Evolutionary conservation across 257 asterid species (phyloP), one percentile per base, ranked within the genome.

Genomic region (Solanum piurae): DNA sequence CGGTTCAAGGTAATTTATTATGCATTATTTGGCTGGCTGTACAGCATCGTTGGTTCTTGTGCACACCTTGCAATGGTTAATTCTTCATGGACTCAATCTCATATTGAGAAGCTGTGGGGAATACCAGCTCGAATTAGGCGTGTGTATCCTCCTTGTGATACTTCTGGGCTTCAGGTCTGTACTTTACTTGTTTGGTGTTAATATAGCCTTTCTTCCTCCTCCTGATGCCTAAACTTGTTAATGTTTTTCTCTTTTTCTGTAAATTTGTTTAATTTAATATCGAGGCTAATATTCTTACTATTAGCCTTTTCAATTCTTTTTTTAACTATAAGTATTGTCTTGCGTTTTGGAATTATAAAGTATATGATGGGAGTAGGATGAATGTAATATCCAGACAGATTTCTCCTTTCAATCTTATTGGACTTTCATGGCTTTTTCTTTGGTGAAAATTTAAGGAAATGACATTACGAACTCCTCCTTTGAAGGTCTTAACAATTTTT

Each of bases 131-230:
- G 94, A 74, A 94, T 93, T 83, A 94, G 91, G 92, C 92, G 93
- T 77, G 95, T 96, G 58, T 96, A 95, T 90, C 99, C 99, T 93
- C 99, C 99, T 69, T 97, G 99, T 90, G 98, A 97, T 88, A 94
- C 98, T 86, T 95, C 95, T 77, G 92, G 95, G 83, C 98, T 97
- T 87, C 99, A 95, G 98, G 98, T 96, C 72, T 80, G 91, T 82
- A 37, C 73, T 79, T 38, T 25, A 33, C 86, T 38, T 74, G 42
- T 75, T 86, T 83, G 31, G 87, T 85, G 62, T 37, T 66, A 76
- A 33, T 71, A 34, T 33, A 52, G 25, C 34, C 84, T 71, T 73
- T 49, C 44, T 27, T 36, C 82, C 60, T 85, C 27, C 74, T 73
- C 60, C 11, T 52, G 49, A 23, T 74, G n/a, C 46, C 71, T 86